phyloP scores from a whole-genome alignment of 192 early-diverging fungal species.

The Coemansia asiatica region DNA sequence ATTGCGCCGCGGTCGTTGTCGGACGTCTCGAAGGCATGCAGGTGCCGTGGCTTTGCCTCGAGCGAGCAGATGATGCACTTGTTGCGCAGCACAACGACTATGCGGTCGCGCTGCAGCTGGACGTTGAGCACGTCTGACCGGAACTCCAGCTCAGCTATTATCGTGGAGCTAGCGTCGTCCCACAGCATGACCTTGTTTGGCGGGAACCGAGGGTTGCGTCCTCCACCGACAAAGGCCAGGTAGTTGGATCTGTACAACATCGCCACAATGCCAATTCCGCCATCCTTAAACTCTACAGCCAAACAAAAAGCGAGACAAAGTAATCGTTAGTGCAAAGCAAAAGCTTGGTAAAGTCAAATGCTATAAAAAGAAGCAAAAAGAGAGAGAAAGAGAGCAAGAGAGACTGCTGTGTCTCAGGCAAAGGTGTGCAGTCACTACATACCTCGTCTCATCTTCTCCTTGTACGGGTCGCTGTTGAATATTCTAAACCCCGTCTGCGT shows the following conservation, averaged over 20 bases:
- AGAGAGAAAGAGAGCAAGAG: not conserved
- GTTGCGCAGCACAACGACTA: constrained; percentile 73
- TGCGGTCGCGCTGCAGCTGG: constrained; percentile 72
- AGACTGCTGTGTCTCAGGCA: not conserved
- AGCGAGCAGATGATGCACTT: constrained; percentile 83
- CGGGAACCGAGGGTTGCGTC: constrained; percentile 79
- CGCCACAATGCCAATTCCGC: constrained; percentile 77
- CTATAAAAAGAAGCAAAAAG: not conserved
- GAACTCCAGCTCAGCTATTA: constrained; percentile 76
- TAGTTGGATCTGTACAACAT: constrained; percentile 87
- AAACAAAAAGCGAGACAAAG: too few species aligned
- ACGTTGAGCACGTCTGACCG: constrained; percentile 79
- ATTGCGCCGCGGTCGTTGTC: constrained; percentile 76
- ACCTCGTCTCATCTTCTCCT: constrained; percentile 74
- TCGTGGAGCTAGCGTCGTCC: constrained; percentile 73
- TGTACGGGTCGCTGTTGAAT: constrained; percentile 79
- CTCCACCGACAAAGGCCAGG: constrained; percentile 82
- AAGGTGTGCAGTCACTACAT: not conserved
- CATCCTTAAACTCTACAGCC: constrained; percentile 71
- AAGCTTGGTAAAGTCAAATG: not conserved
- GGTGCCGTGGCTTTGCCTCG: constrained; percentile 63
- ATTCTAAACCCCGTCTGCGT: constrained; percentile 81
- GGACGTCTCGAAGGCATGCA: constrained; percentile 81
- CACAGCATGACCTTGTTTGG: constrained; percentile 86
- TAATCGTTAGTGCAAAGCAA: too few species aligned